Evolutionary conservation across 805 yeast species (phyloP).

Genomic region (Clavispora vitiphila): DNA sequence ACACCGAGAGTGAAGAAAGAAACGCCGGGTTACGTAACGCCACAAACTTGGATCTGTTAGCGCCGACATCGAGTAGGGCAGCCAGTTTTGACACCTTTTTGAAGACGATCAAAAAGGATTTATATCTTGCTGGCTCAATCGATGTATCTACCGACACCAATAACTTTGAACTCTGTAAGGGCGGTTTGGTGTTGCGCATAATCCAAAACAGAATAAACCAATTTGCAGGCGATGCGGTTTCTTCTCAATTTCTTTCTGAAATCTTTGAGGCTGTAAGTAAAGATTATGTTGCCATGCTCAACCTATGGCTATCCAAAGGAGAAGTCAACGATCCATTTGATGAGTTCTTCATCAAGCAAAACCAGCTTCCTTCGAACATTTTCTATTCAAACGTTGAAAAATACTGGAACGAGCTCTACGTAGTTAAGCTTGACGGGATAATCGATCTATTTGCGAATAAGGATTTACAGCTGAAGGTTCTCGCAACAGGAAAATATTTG

Average conservation of each 20-base stretch:
- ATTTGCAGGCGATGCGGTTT: conserved; percentile 60
- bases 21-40: conserved; percentile 14
- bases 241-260: conserved; percentile 45
- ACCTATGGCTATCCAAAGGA: conserved; percentile 78
- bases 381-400: conserved; percentile 46
- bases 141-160: conserved; percentile 48
- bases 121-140: conserved; percentile 39
- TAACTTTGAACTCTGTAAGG: conserved; percentile 58
- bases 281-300: conserved; percentile 63
- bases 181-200: conserved; percentile 66
- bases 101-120: conserved; percentile 36
- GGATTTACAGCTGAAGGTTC: conserved; percentile 55
- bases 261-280: conserved; percentile 56
- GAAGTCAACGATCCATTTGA: conserved; percentile 69
- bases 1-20: conserved; percentile 40
- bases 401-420: conserved; percentile 71
- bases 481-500: conserved; percentile 80
- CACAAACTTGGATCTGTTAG: conserved; percentile 11
- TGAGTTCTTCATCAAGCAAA: conserved; percentile 64
- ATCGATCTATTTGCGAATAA: conserved; percentile 56
- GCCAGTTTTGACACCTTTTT: conserved; percentile 30
- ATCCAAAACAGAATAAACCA: conserved; percentile 54
- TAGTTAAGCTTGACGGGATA: conserved; percentile 69
- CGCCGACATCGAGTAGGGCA: conserved; percentile 8
- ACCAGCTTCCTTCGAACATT: conserved; percentile 21